Evolutionary conservation across 345 rosid species (phyloP), one percentile per base, ranked within the genome.

Genomic region (Zanthoxylum bungeanum): DNA sequence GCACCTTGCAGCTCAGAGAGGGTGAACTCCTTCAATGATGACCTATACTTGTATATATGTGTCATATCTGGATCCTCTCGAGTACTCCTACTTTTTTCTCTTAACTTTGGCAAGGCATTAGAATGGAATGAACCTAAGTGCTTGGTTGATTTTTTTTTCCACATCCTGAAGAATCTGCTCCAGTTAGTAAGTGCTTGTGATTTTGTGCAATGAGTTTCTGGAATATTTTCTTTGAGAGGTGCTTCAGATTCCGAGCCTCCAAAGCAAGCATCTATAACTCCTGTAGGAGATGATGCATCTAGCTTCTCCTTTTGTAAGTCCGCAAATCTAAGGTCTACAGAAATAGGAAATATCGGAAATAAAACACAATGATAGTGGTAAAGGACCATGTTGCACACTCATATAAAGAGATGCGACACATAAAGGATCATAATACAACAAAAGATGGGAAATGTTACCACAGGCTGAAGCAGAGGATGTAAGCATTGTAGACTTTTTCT

Each of bases 231-330:
- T 22, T 66, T 49, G 5, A 72, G 58, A 46, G 82, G 69, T 50
- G 28, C 60, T 16, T 60, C 70, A 21, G 73, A 36, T 42, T 78
- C 86, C 47, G 72, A 51, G 42, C 62, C 73, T 44, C 49, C 52
- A 39, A 88, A 57, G 71, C 89, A 81, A 40, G 90, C 90, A 68
- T 91, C 98, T 61, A 93, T 44, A 42, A 89, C 77, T 78, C 90
- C 91, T 76, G 79, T 80, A 0, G 98, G 96, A 64, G 98, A 89
- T 27, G 71, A 55, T 70, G 71, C 78, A 34, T 84, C 85, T 19
- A 71, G 71, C 73, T 61, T 82, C 82, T 83, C 87, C 66, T 77
- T 84, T 55, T 86, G 88, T 62, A 70, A 47, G 21, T 80, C 82
- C 19, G 77, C 60, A 65, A 14, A 61, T 72, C 95, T 88, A 78